Base-by-base conservation (phyloP, 2,329 filamentous ascomycete genomes). In the Grosmannia penicillata region DNA sequence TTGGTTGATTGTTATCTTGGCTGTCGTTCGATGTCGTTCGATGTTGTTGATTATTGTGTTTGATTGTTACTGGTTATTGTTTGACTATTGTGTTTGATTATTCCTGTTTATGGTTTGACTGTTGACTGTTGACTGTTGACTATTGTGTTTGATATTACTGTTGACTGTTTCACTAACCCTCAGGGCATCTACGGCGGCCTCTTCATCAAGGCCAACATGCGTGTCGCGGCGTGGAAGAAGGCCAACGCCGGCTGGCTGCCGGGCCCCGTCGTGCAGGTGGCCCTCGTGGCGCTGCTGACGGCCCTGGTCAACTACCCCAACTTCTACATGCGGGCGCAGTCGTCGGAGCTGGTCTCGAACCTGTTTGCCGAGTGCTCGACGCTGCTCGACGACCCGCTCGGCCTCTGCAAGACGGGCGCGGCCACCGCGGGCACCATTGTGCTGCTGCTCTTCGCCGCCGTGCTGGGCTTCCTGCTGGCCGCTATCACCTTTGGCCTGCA, bases 131-230 rank as follows among this genome's bases (percentile, higher is more conserved):
- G n/a, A n/a, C n/a, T n/a, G n/a, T n/a, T n/a, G n/a, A n/a, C n/a
- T n/a, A n/a, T n/a, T n/a, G n/a, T n/a, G n/a, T n/a, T n/a, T n/a
- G n/a, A n/a, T n/a, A n/a, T 21, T 14, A 11, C 25, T 4, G 3
- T 26, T 30, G 5, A 21, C 19, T 30, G n/a, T 28, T 30, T 26
- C 24, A 28, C 22, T 29, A 3, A 28, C 25, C 13, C 34, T 28
- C 14, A 72, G 68, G 91, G 91, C n/a, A 63, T 96, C 2, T 96
- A 94, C 50, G 91, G 91, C 8, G 89, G 84, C 3, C 71, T 95
- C 37, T 94, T 98, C 56, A 95, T 96, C 63, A 89, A 86, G 52
- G 65, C 85, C 42, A 98, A 98, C 59, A 93, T 95, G 78, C 72
- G 70, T 42, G 68, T 96, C 28, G 82, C 86, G 2, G 66, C 71